phyloP scores from a whole-genome alignment of 2,329 filamentous ascomycete species.

The Aspergillus ochraceus region DNA sequence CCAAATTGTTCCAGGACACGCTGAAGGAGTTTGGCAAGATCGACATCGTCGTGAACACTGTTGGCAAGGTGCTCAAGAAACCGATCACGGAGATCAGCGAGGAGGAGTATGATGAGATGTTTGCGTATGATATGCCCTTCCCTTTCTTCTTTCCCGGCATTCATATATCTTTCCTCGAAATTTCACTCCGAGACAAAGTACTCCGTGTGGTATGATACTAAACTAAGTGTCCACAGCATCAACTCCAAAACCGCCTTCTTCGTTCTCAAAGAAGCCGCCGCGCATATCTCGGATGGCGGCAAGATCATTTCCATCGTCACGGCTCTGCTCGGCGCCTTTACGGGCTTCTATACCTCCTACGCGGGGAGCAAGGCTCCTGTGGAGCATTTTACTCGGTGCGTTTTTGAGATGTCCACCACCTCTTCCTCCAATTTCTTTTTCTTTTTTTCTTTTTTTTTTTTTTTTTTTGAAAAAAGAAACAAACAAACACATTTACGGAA shows the following conservation, averaged over 20 bases:
- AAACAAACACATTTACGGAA: not conserved
- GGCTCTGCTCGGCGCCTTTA: constrained; percentile 49
- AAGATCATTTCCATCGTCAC: constrained; percentile 51
- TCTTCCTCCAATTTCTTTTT: not conserved
- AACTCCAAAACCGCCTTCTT: constrained; percentile 51
- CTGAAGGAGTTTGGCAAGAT: constrained; percentile 46
- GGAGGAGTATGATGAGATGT: constrained; percentile 50
- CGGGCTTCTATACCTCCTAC: constrained; percentile 48
- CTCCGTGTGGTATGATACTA: not conserved
- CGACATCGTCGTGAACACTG: constrained; percentile 54
- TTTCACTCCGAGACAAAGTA: too few relatives aligned
- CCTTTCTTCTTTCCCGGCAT: not conserved
- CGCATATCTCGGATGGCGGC: constrained; percentile 46
- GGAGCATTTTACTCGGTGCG: constrained; percentile 57
- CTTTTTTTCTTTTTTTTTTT: not conserved
- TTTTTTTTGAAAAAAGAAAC: not conserved
- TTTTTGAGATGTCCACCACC: constrained; percentile 1
- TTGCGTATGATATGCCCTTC: constrained; percentile 36
- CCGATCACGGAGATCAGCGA: constrained; percentile 46
- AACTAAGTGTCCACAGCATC: constrained; percentile 30
- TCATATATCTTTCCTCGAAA: too few relatives aligned
- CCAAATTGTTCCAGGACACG: constrained; percentile 43
- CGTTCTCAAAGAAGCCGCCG: constrained; percentile 46
- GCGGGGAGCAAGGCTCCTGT: constrained; percentile 59
- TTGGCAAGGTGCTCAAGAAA: constrained; percentile 53